A percentile compares a stretch with the other conserved stretches of the same genome.
phyloP scores from a whole-genome alignment of 2,329 filamentous ascomycete species.

The Ophiosphaerella narmari region DNA sequence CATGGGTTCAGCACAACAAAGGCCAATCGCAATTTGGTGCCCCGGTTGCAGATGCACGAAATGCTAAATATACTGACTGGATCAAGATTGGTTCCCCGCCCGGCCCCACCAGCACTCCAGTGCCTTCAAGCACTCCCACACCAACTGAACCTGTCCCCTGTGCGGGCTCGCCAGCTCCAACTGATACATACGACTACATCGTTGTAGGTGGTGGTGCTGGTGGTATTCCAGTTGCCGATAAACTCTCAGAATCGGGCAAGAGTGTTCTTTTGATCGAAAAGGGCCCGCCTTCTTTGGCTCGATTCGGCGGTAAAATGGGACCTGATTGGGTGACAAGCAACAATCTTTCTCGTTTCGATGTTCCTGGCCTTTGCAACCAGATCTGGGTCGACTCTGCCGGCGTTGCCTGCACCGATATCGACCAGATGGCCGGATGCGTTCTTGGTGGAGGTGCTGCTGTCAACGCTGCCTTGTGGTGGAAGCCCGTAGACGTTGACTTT shows the following conservation, averaged over 20 bases:
- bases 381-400: constrained; percentile 68
- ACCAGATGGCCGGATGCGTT: constrained; percentile 73
- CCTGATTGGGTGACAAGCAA: constrained; percentile 66
- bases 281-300: constrained; percentile 62
- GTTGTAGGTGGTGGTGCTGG: constrained; percentile 67
- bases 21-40: constrained; percentile 60
- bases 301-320: constrained; percentile 66
- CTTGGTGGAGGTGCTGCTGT: constrained; percentile 70
- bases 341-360: constrained; percentile 71
- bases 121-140: constrained; percentile 32
- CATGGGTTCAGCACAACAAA: constrained; percentile 58
- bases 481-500: constrained; percentile 68
- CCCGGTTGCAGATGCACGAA: constrained; percentile 50
- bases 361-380: constrained; percentile 72
- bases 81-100: constrained; percentile 39
- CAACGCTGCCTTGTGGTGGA: constrained; percentile 73
- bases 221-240: constrained; percentile 64
- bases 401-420: constrained; percentile 70
- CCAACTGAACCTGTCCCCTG: constrained; percentile 42
- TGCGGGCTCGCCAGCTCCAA: constrained; percentile 43
- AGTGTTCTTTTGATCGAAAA: constrained; percentile 64
- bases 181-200: constrained; percentile 65
- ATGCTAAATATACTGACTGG: constrained; percentile 51
- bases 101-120: constrained; percentile 24
- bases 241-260: constrained; percentile 66